Evolutionary conservation across 345 rosid genomes (phyloP).

Genomic region (Aquilaria sinensis): DNA sequence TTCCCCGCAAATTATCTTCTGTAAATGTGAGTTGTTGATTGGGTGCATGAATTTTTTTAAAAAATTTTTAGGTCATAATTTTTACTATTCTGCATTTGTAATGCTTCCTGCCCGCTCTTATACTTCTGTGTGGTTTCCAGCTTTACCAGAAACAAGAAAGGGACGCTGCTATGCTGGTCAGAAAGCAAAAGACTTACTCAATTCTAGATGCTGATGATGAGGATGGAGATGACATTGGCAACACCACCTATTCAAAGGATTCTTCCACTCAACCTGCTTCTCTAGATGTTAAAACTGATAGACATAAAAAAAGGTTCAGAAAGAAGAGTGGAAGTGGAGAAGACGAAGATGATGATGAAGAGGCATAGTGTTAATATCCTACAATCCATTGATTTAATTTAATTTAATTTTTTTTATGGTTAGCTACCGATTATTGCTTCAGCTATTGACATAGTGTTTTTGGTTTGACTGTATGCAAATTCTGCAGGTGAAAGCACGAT

Average conservation of each 20-base stretch:
- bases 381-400: constrained; percentile 12
- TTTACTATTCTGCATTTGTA: too few relatives aligned
- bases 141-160: constrained; percentile 77
- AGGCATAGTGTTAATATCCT: constrained; percentile 40
- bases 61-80: too few relatives aligned
- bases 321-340: constrained; percentile 67
- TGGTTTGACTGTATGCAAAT: constrained; percentile 13
- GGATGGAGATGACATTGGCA: constrained; percentile 28
- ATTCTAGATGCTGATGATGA: constrained; percentile 75
- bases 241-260: constrained; percentile 19
- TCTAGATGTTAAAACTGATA: constrained; percentile 38
- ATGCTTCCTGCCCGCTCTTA: neutral
- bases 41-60: too few relatives aligned
- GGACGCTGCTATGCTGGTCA: constrained; percentile 74
- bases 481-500: constrained; percentile 44
- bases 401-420: constrained; percentile 5
- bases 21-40: constrained; percentile 47
- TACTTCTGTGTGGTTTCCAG: constrained; percentile 21
- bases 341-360: constrained; percentile 65
- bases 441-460: constrained; percentile 12
- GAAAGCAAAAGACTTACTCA: constrained; percentile 61
- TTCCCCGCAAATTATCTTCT: constrained; percentile 41
- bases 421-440: constrained; percentile 14
- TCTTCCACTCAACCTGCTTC: constrained; percentile 24
- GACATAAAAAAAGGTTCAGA: constrained; percentile 67